Conservation (phyloP, 1,284 basidiomycete genomes). For the Ustilago esculenta region DNA sequence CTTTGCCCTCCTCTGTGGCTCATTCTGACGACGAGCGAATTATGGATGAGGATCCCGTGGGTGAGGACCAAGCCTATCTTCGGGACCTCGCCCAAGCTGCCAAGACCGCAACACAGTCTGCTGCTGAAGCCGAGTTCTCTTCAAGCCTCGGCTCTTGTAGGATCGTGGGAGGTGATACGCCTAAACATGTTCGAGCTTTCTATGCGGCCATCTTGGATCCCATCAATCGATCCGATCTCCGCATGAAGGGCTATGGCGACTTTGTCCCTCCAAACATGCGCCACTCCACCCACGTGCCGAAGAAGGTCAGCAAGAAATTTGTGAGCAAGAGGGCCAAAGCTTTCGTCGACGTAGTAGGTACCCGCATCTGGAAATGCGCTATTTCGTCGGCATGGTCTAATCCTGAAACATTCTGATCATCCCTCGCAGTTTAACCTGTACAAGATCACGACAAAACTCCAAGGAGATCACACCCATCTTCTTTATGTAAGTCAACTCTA, state of each 20-base stretch:
- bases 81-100: background rate
- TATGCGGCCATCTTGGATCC: slow-evolving; percentile 2
- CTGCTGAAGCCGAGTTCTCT: background rate
- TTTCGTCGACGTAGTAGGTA: slow-evolving; percentile 21
- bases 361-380: too few species aligned
- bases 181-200: too few species aligned
- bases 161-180: too few species aligned
- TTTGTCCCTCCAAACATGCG: slow-evolving; percentile 9
- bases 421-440: slow-evolving; percentile 4
- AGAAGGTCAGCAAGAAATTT: slow-evolving; percentile 11
- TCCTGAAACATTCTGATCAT: too few species aligned
- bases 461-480: background rate
- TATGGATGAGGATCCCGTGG: too few species aligned
- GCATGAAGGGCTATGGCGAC: slow-evolving; percentile 9
- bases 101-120: background rate
- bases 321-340: background rate
- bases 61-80: background rate
- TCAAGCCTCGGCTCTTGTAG: background rate
- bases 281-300: background rate
- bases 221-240: slow-evolving; percentile 10
- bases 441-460: background rate
- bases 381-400: too few species aligned
- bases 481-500: slow-evolving; percentile 6
- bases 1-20: background rate
- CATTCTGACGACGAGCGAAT: background rate